phyloP scores from a whole-genome alignment of 805 yeast species.

The Sungouiozyma ichnusensis region DNA sequence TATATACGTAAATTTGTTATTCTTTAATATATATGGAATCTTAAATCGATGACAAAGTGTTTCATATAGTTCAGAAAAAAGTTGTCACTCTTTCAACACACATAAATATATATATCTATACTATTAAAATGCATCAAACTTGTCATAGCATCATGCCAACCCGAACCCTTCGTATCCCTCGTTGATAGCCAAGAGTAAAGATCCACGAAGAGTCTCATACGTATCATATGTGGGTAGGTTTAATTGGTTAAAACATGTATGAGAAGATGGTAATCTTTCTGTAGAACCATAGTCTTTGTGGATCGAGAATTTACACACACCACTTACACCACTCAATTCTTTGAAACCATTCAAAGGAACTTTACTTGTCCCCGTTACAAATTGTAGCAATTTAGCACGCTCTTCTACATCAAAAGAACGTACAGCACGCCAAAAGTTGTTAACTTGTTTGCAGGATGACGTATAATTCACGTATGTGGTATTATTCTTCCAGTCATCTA shows the following conservation, averaged over 20 bases:
- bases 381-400: slow-evolving; percentile 85
- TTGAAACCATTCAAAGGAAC: slow-evolving; percentile 93
- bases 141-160: slow-evolving; percentile 23
- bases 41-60: too few relatives aligned
- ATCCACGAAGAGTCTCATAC: slow-evolving; percentile 74
- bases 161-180: slow-evolving; percentile 98
- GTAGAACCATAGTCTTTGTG: slow-evolving; percentile 81
- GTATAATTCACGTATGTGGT: slow-evolving; percentile 74
- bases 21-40: too few relatives aligned
- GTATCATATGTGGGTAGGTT: slow-evolving; percentile 88
- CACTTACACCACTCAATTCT: slow-evolving; percentile 79
- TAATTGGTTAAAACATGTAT: slow-evolving; percentile 92
- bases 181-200: slow-evolving; percentile 72
- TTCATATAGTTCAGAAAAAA: too few relatives aligned
- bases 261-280: slow-evolving; percentile 88
- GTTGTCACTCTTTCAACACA: too few relatives aligned
- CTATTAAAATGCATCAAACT: too few relatives aligned
- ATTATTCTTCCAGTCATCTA: slow-evolving; percentile 90
- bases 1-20: too few relatives aligned
- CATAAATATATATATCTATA: too few relatives aligned
- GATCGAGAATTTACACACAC: slow-evolving; percentile 75
- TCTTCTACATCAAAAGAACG: slow-evolving; percentile 89
- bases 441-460: slow-evolving; percentile 73
- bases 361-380: slow-evolving; percentile 94
- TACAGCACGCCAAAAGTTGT: slow-evolving; percentile 98